Base-by-base conservation (phyloP, 768 basidiomycete species). In the Xanthoconium stramineum region DNA sequence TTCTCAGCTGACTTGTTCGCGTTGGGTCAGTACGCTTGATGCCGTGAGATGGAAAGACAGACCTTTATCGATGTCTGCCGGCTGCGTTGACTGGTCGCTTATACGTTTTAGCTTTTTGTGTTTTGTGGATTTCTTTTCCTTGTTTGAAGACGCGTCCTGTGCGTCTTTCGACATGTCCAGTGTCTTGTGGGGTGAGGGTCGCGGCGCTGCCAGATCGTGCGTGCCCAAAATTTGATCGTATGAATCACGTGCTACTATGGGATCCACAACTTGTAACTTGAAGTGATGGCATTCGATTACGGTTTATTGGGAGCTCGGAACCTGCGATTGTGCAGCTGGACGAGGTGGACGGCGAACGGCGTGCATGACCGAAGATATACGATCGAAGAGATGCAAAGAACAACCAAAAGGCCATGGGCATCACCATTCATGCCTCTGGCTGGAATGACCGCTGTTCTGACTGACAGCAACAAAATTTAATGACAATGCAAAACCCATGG, bases 41-140 rank as follows among this genome's bases (percentile, higher is more conserved):
- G 24, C 30, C 24, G 20, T 35, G 32, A 35, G 30, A 39, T 28
- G 7, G 12, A 15, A 12, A 19, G 24, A 59, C 61, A 38, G 40
- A 72, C 73, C 60, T 69, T 66, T 57, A 43, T 60, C 52, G 45
- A 39, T 35, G 17, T 3, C 43, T 7, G 28, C 49, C 20, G 43
- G 28, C 19, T 32, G 48, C 1, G 30, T 20, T 42, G 47, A 39
- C 13, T 38, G 36, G 28, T 15, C 15, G 7, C 20, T 48, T 55
- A 29, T 30, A n/a, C 42, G 32, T 47, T 38, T 58, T 2, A 43
- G 40, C 19, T 33, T 45, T 35, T 44, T 57, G 28, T 32, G 7
- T 29, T 20, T 46, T 11, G 19, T 46, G 1, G 52, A 46, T 28
- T 33, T 45, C 40, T 44, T 57, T 19, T 37, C 11, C 28, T 15